phyloP scores from a whole-genome alignment of 306 rosid genomes.

The Vigna trinervia region DNA sequence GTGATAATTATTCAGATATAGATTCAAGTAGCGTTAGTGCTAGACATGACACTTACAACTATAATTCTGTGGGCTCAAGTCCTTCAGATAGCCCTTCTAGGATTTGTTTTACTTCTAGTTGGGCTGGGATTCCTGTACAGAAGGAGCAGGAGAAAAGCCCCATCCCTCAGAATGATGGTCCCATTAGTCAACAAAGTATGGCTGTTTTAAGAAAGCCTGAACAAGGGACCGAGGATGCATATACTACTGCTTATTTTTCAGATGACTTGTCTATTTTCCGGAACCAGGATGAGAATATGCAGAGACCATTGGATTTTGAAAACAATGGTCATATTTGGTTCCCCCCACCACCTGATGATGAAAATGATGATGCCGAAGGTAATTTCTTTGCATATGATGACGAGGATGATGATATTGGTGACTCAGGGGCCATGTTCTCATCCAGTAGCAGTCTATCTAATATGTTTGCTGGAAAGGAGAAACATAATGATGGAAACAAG shows the following conservation, averaged over 20 bases:
- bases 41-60: conserved; percentile 65
- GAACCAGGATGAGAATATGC: conserved; percentile 57
- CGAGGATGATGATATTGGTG: conserved; percentile 92
- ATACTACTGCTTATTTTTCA: conserved; percentile 68
- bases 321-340: conserved; percentile 83
- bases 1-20: conserved; percentile 67
- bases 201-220: conserved; percentile 76
- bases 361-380: conserved; percentile 68
- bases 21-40: conserved; percentile 82
- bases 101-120: conserved; percentile 62
- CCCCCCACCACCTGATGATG: conserved; percentile 89
- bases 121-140: conserved; percentile 70
- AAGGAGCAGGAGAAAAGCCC: conserved; percentile 60
- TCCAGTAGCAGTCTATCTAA: conserved; percentile 74
- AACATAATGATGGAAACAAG: conserved; percentile 70
- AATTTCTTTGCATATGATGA: conserved; percentile 78
- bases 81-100: conserved; percentile 84
- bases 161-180: conserved; percentile 49
- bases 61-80: conserved; percentile 69
- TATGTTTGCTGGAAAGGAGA: conserved; percentile 77
- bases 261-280: conserved; percentile 65
- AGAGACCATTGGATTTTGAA: conserved; percentile 87
- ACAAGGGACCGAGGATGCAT: conserved; percentile 60
- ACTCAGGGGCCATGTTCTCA: conserved; percentile 76
- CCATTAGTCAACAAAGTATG: conserved; percentile 62